Base-by-base conservation (phyloP, 2,329 filamentous ascomycete genomes). In the Fusarium sulawesiense region DNA sequence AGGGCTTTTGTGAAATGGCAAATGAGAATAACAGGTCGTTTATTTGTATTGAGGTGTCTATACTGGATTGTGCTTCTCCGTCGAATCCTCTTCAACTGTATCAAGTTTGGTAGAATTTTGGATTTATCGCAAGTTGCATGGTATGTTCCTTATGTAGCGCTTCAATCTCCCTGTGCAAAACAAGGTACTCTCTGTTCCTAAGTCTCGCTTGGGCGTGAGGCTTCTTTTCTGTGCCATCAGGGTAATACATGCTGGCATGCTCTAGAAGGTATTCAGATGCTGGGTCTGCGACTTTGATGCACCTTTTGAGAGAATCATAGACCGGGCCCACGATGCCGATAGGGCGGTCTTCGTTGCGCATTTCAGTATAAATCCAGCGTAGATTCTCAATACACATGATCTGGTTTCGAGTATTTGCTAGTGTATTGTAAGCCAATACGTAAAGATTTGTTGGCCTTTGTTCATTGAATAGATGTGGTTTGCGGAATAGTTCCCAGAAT, bases 401-500 rank as follows among this genome's bases (percentile, higher is more conserved):
- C 59, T 82, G 78, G 67, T 86, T 79, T 0, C 77, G 72, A 0
- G 83, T 83, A 7, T 80, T 75, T 2, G 85, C 83, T 56, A 89
- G 82, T 29, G 81, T 75, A 16, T 76, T 69, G 74, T 88, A 91
- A 27, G 89, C 79, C 34, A 85, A 79, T 6, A 80, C 77, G 74
- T 92, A 93, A 68, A 91, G 81, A 18, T 76, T 75, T n/a, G 80
- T 73, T 1, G 85, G 84, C 21, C 90, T 86, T 2, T 81, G 72
- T 11, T 78, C 75, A 41, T 83, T 78, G 70, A 85, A 84, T 42
- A 85, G 81, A 16, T 89, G 79, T 6, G 87, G 83, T 59, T 84
- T 82, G 57, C 84, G 84, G 83, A 90, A 92, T 12, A 84, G 75
- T 21, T 87, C 82, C 89, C 88, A 91, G 73, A 92, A 88, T 8